Percentiles rank a stretch among this genome's conserved stretches.
phyloP scores from a whole-genome alignment of 140 eudicot species.

The Erigeron philadelphicus region DNA sequence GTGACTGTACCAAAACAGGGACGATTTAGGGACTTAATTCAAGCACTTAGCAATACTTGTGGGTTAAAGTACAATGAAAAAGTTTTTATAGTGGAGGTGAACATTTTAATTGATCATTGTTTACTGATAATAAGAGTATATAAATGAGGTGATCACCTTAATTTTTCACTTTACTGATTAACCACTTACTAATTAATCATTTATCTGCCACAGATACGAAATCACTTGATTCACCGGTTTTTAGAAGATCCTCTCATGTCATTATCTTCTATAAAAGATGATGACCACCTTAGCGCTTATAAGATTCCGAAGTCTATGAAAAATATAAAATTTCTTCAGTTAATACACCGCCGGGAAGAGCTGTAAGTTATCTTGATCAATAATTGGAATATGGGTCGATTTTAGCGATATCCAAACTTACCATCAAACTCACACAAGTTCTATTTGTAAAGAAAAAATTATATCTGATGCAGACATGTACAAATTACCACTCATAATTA shows the following conservation, averaged over 20 bases:
- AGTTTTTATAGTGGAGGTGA: slow-evolving; percentile 83
- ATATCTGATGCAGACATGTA: neutral
- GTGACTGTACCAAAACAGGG: slow-evolving; percentile 90
- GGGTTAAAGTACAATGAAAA: slow-evolving; percentile 72
- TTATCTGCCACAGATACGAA: slow-evolving; percentile 52
- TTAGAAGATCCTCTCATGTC: slow-evolving; percentile 77
- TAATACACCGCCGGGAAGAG: slow-evolving; percentile 84
- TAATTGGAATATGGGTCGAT: neutral
- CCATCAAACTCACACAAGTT: neutral
- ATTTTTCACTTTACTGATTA: slow-evolving; percentile 4
- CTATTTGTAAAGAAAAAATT: neutral
- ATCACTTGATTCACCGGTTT: slow-evolving; percentile 73
- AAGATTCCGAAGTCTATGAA: slow-evolving; percentile 65
- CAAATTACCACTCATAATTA: slow-evolving; percentile 11
- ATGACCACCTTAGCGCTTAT: slow-evolving; percentile 85
- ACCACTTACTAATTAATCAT: neutral
- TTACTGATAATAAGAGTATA: neutral
- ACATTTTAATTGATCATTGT: slow-evolving; percentile 1
- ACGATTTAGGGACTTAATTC: slow-evolving; percentile 76
- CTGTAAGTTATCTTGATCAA: slow-evolving; percentile 41
- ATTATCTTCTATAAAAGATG: slow-evolving; percentile 73
- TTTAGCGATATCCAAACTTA: neutral
- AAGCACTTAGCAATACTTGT: slow-evolving; percentile 69
- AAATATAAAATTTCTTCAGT: slow-evolving; percentile 61
- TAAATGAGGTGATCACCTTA: neutral